Evolutionary conservation across 2,329 filamentous ascomycete genomes (phyloP).

Genomic region (Thielaviopsis euricoi): DNA sequence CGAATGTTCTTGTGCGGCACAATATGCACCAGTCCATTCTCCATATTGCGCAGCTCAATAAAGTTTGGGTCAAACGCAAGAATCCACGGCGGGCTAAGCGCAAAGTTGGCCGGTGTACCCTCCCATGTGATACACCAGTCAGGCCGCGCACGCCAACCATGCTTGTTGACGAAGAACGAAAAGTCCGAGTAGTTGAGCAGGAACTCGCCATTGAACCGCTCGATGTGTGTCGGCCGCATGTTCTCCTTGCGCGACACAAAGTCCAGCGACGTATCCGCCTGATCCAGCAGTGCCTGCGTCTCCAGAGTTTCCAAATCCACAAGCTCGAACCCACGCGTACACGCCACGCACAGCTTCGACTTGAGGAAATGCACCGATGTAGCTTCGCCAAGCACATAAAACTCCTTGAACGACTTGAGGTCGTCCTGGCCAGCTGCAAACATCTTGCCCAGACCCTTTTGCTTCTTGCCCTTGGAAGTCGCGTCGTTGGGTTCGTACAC

Average conservation of each 20-base stretch:
- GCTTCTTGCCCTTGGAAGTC: conserved; percentile 85
- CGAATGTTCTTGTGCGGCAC: conserved; percentile 92
- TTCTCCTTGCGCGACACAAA: conserved; percentile 90
- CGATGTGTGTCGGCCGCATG: conserved; percentile 90
- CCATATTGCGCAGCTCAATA: conserved; percentile 89
- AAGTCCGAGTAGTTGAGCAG: conserved; percentile 96
- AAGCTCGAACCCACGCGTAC: conserved; percentile 89
- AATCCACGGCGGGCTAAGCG: conserved; percentile 91
- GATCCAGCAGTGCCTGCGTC: conserved; percentile 89
- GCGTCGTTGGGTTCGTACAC: conserved; percentile 97
- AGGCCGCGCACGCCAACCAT: conserved; percentile 87
- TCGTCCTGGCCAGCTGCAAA: conserved; percentile 87
- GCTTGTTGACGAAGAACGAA: conserved; percentile 97
- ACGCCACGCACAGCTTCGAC: conserved; percentile 91
- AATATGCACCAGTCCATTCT: conserved; percentile 87
- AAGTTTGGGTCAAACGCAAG: conserved; percentile 95
- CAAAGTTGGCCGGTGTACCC: conserved; percentile 79
- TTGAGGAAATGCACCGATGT: conserved; percentile 95
- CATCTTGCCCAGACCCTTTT: conserved; percentile 90
- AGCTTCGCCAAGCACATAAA: conserved; percentile 97
- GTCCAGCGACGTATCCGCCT: conserved; percentile 93
- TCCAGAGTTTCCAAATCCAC: conserved; percentile 95
- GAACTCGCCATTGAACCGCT: conserved; percentile 93
- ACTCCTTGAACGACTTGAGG: conserved; percentile 94
- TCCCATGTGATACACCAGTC: conserved; percentile 99